Base-by-base conservation (phyloP, 306 rosid species). In the Citrullus mucosospermus region DNA sequence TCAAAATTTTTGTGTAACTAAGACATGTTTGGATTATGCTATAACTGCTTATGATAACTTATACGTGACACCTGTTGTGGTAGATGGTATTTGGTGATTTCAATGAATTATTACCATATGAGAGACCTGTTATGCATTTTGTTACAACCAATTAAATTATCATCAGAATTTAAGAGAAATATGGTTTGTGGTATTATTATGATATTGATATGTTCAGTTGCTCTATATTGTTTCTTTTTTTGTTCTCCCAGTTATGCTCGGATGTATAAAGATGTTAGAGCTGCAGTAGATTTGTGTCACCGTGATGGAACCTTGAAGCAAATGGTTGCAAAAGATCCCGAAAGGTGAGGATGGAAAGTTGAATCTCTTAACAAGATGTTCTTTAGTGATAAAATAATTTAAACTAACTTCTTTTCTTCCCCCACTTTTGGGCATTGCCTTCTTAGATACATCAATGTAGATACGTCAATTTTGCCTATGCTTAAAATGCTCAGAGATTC, bases 271-370 rank as follows among this genome's bases (percentile, higher is more conserved):
- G 99, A 95, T 91, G 96, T 95, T 83, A 89, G 99, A 85, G 99
- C 99, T 77, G 99, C 99, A 18, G 96, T 95, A 83, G 99, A 95
- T 84, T 82, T 95, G 88, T 95, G 99, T 81, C 98, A 95, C 80
- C 97, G 98, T 22, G 99, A 95, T 79, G 99, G 99, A 84, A 95
- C 98, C 57, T 85, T 95, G 85, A 95, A 95, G 91, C 95, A 89
- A 85, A 90, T 91, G 98, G 99, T 95, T 81, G 99, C 97, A 76
- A 83, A 86, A 76, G 93, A 92, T 78, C 99, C 99, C 12, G 85
- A 88, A 86, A 86, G 88, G 99, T 95, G 84, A 77, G 87, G 32
- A 80, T 61, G 51, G 69, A 46, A 76, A 67, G 66, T 17, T 60
- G 54, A 79, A 51, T 69, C 55, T 72, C 63, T 28, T 76, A 60